phyloP scores from a whole-genome alignment of 768 basidiomycete species.

The Rhizopogon salebrosus region DNA sequence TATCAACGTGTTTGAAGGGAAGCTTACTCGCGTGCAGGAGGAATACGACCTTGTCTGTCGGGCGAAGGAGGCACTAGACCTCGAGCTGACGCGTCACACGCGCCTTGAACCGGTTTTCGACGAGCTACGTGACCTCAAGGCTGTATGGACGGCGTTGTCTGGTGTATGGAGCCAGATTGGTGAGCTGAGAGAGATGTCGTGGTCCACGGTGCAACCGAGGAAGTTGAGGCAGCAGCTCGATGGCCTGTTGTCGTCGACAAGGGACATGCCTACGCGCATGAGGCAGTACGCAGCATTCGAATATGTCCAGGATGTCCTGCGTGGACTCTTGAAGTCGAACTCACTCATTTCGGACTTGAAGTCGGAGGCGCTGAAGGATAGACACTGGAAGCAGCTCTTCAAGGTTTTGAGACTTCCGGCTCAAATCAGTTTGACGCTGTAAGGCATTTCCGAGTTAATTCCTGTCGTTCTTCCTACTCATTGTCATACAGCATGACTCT shows the following conservation, averaged over 20 bases:
- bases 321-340: conserved; percentile 85
- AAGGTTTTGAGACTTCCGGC: conserved; percentile 75
- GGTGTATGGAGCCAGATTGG: conserved; percentile 94
- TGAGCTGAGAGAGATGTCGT: conserved; percentile 82
- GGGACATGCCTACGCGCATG: conserved; percentile 99
- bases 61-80: conserved; percentile 94
- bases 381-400: conserved; percentile 98
- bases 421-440: conserved; percentile 75
- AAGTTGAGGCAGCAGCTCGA: conserved; percentile 94
- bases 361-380: conserved; percentile 93
- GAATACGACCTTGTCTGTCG: conserved; percentile 94
- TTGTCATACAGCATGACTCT: conserved; percentile 73
- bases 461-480: conserved; percentile 5
- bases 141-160: conserved; percentile 97
- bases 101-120: conserved; percentile 93
- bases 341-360: conserved; percentile 88
- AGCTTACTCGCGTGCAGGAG: conserved; percentile 83
- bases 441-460: conserved; percentile 22
- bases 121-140: conserved; percentile 93
- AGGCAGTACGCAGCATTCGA: conserved; percentile 98
- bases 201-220: conserved; percentile 91
- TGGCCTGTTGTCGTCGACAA: conserved; percentile 84
- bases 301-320: conserved; percentile 89
- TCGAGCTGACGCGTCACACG: conserved; percentile 85
- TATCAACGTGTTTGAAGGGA: conserved; percentile 92